Base-by-base conservation (phyloP, 306 rosid genomes). In the Betula pendula region DNA sequence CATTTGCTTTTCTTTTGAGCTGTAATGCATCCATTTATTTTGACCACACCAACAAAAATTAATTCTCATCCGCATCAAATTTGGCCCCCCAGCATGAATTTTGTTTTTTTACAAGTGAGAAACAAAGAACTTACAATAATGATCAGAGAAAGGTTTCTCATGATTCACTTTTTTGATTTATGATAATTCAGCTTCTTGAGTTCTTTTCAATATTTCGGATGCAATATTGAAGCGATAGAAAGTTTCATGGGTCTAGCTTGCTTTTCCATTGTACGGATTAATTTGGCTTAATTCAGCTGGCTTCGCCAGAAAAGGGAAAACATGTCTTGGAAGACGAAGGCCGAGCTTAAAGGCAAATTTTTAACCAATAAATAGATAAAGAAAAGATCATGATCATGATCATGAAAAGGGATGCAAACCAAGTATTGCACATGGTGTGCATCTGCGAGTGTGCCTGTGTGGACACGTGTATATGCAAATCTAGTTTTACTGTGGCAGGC, bases 1-100 rank as follows among this genome's bases (percentile, higher is more conserved):
- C 66, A 67, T 62, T 38, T 76, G 68, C 25, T 53, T 68, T 68
- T 75, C 25, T 53, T 68, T 68, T 75, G 71, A 44, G 68, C 78
- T 60, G 78, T 25, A 60, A 53, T 75, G 53, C 50, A 44, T 15
- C 10, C 15, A 71, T 49, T 3, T 25, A 29, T 29, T 60, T 59
- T 56, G 77, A 74, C 69, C 77, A 25, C 35, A 56, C 68, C 43
- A 24, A 6, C 3, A 60, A 73, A n/a, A n/a, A n/a, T n/a, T n/a
- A n/a, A 68, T 71, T 51, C 2, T 11, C 15, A 49, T 19, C 3
- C 43, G 20, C 25, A 56, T 55, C 63, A 55, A 20, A 55, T 55
- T 55, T 55, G 63, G 12, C 31, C 29, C 35, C 35, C 35, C 35
- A 3, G 35, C 40, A n/a, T n/a, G n/a, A n/a, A n/a, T n/a, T n/a